These are phyloP conservation scores for Suillus spraguei DNA, from an alignment of 768 basidiomycete species.

Conservation along the genomic window DNA sequence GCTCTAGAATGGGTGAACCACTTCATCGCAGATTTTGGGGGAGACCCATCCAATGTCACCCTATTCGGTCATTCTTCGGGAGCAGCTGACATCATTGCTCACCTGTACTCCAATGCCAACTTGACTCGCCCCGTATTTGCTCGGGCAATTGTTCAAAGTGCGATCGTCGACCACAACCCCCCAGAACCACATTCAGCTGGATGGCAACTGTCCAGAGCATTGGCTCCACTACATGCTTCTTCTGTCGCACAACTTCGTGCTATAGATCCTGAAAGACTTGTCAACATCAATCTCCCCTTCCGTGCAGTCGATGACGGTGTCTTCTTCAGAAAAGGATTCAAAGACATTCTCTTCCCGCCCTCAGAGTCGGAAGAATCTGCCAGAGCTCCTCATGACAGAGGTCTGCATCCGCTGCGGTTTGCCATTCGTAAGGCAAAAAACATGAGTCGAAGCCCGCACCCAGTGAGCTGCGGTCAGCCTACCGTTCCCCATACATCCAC, in stretches of 20 bases:
- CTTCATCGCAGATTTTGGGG: slow-evolving; percentile 66
- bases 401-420: slow-evolving; percentile 24
- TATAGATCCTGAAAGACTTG: slow-evolving; percentile 59
- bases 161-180: slow-evolving; percentile 61
- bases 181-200: slow-evolving; percentile 63
- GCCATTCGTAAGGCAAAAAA: slow-evolving; percentile 27
- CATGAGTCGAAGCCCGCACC: slow-evolving; percentile 32
- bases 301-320: slow-evolving; percentile 69
- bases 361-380: slow-evolving; percentile 24
- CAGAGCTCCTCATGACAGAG: slow-evolving; percentile 16
- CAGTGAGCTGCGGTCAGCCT: slow-evolving; percentile 18
- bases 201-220: slow-evolving; percentile 65
- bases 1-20: slow-evolving; percentile 67
- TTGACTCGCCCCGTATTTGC: slow-evolving; percentile 62
- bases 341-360: slow-evolving; percentile 43
- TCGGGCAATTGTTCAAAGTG: slow-evolving; percentile 77
- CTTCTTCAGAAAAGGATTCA: slow-evolving; percentile 68
- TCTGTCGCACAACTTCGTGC: slow-evolving; percentile 64
- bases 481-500: slow-evolving; percentile 11
- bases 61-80: slow-evolving; percentile 45
- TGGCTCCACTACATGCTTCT: slow-evolving; percentile 55
- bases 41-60: slow-evolving; percentile 54
- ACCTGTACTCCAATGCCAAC: slow-evolving; percentile 67
- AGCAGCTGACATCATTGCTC: slow-evolving; percentile 58
- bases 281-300: slow-evolving; percentile 49